Evolutionary conservation across 1,284 basidiomycete genomes (phyloP), one percentile per base, ranked within the genome.

Genomic region (Waitea zeae): DNA sequence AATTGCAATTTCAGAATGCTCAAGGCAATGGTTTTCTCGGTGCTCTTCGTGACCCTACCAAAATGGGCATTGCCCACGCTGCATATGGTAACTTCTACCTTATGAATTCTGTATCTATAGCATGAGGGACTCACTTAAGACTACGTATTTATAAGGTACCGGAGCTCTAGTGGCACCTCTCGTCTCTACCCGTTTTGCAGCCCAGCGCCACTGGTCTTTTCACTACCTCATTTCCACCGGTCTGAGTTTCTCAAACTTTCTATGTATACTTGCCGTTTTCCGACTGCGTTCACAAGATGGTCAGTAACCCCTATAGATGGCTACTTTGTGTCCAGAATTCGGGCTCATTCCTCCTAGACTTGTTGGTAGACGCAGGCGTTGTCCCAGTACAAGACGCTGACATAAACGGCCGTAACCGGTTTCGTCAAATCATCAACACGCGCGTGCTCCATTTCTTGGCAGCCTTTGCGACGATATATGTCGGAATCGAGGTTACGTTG

Each of bases 131-230:
- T 26, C n/a, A 31, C 26, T 26, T 30, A 28, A 29, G 30, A n/a
- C n/a, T n/a, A 19, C 6, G 7, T 18, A 11, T 29, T n/a, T n/a
- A n/a, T n/a, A n/a, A 72, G 70, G 77, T 31, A 45, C 70, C 2
- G 79, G 79, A 1, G 80, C 81, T 0, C 67, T 82, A 24, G 54
- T 61, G 9, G 56, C 75, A 0, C 80, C 79, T 0, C 59, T 83
- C 3, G 67, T 73, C 0, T 62, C 78, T 0, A 86, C 80, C 0
- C 67, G 76, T 33, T 70, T 68, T 60, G 71, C 69, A 5, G n/a
- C 15, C 5, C 11, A 4, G 7, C 20, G 26, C 3, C 22, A 29
- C 24, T 70, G 68, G 61, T 71, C 68, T 9, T 70, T 67, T 46
- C 67, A 78, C 46, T 83, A 70, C 45, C 51, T 79, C 3, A 59